Percentiles rank a stretch among this genome's conserved stretches.
Conservation (phyloP, 2,329 filamentous ascomycete genomes). For the Cladobotryum protrusum region DNA sequence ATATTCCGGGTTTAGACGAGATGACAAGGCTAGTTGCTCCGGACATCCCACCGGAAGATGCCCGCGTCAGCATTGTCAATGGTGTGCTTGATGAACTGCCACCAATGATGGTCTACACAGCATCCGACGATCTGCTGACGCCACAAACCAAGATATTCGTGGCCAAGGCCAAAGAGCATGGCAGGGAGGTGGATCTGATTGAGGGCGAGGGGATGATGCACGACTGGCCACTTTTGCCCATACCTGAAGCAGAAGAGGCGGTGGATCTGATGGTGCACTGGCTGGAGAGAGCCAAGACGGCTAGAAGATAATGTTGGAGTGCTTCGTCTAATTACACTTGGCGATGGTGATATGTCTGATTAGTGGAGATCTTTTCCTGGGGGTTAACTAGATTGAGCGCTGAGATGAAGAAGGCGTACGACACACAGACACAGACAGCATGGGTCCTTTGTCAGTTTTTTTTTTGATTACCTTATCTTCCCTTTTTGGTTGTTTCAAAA, state of each 20-base stretch:
- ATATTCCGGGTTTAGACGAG: conserved; percentile 21
- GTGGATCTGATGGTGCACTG: conserved; percentile 23
- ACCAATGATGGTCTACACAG: conserved; percentile 25
- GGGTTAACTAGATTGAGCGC: too few relatives aligned
- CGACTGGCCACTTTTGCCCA: conserved; percentile 25
- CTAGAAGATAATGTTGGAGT: background rate
- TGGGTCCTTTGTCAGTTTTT: too few relatives aligned
- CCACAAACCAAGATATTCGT: conserved; percentile 25
- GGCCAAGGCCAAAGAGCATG: conserved; percentile 19
- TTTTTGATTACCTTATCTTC: too few relatives aligned
- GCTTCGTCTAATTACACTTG: too few relatives aligned
- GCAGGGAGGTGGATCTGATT: conserved; percentile 22
- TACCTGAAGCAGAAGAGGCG: conserved; percentile 22
- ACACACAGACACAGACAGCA: too few relatives aligned
- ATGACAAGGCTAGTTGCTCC: conserved; percentile 21
- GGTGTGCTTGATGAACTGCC: conserved; percentile 23
- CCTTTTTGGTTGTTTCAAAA: too few relatives aligned
- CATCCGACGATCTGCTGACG: conserved; percentile 22
- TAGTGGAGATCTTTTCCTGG: too few relatives aligned
- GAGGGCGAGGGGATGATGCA: conserved; percentile 27
- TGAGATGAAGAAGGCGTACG: too few relatives aligned
- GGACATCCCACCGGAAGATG: conserved; percentile 20
- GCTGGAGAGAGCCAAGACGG: conserved; percentile 12
- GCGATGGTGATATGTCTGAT: background rate
- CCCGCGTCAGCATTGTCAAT: conserved; percentile 24